Percentiles rank a stretch among this genome's conserved stretches.
Conservation (phyloP, 257 asterid species). For the Nicotiana tabacum region DNA sequence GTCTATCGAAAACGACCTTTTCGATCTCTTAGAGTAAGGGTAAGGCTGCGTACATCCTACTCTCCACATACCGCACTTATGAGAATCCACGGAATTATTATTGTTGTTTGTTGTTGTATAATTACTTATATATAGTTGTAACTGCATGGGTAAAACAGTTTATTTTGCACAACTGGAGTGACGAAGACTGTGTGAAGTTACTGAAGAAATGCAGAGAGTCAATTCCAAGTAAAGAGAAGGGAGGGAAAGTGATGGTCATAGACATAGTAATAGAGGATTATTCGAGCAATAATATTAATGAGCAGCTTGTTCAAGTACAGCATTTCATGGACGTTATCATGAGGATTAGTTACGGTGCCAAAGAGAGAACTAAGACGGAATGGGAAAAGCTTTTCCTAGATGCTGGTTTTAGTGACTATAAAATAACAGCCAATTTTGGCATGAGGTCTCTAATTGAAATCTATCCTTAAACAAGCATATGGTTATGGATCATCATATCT, state of each 20-base stretch:
- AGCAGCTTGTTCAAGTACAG: not conserved
- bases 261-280: not conserved
- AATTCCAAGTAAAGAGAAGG: not conserved
- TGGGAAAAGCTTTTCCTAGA: not conserved
- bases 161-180: constrained; percentile 5
- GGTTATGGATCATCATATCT: not conserved
- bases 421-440: not conserved
- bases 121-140: no score
- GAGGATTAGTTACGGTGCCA: not conserved
- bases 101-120: no score
- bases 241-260: constrained; percentile 5
- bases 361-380: not conserved
- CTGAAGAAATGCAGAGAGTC: constrained; percentile 1
- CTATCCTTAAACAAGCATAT: not conserved
- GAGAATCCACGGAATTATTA: no score
- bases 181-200: not conserved
- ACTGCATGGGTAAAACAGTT: not conserved
- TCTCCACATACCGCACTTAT: no score
- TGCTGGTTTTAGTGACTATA: not conserved
- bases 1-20: no score
- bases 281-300: not conserved
- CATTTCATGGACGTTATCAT: not conserved
- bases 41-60: no score
- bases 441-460: not conserved
- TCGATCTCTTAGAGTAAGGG: no score